Evolutionary conservation across 2,329 filamentous ascomycete species (phyloP).

Genomic region (Cladophialophora psammophila): DNA sequence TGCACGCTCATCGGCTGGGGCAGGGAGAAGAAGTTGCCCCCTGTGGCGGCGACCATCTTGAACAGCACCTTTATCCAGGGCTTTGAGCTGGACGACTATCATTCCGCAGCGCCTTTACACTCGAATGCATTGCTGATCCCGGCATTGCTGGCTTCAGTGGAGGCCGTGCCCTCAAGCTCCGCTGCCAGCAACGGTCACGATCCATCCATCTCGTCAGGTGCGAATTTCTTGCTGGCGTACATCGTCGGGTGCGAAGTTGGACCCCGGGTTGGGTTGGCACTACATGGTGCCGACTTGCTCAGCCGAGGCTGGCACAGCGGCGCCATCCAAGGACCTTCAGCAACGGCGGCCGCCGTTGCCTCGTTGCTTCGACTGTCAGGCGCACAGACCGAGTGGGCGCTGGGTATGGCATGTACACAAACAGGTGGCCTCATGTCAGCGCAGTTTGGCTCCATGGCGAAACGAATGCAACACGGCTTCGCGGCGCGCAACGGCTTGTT

Average conservation of each 20-base stretch:
- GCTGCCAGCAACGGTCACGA: not conserved
- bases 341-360: constrained; percentile 46
- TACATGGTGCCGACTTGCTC: constrained; percentile 51
- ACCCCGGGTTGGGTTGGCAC: constrained; percentile 48
- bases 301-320: constrained; percentile 53
- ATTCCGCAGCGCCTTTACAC: constrained; percentile 52
- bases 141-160: constrained; percentile 50
- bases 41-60: constrained; percentile 51
- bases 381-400: constrained; percentile 45
- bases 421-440: constrained; percentile 52
- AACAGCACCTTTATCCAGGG: constrained; percentile 57
- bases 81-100: constrained; percentile 56
- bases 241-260: constrained; percentile 52
- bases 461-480: constrained; percentile 58
- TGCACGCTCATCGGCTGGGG: constrained; percentile 41
- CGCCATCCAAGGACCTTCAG: constrained; percentile 51
- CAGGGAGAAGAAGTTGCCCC: constrained; percentile 44
- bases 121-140: constrained; percentile 50
- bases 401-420: constrained; percentile 53
- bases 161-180: constrained; percentile 13
- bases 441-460: constrained; percentile 53
- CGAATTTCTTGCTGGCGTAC: constrained; percentile 46
- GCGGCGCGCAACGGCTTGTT: constrained; percentile 54
- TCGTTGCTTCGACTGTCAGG: constrained; percentile 45
- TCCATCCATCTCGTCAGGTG: constrained; percentile 35